A percentile compares a stretch with the other conserved stretches of the same genome.
Evolutionary conservation across 306 rosid species (phyloP).

Genomic region (Hylodesmum podocarpum): DNA sequence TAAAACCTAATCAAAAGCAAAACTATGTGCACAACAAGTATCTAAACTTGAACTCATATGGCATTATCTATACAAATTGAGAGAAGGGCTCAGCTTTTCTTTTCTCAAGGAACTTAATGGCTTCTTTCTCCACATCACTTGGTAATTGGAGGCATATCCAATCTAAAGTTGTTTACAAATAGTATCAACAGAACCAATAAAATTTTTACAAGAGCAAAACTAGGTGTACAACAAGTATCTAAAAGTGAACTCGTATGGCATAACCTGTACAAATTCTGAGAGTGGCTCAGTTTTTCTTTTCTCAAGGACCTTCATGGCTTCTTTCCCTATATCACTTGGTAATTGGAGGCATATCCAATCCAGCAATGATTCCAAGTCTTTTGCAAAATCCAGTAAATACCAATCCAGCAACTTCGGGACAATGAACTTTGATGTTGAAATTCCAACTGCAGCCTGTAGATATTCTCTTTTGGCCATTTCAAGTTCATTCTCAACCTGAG

Average conservation of each 20-base stretch:
- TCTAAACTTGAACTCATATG: slow-evolving; percentile 88
- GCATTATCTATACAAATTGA: slow-evolving; percentile 70
- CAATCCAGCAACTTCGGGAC: slow-evolving; percentile 86
- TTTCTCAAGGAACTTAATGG: slow-evolving; percentile 64
- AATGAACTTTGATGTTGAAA: slow-evolving; percentile 56
- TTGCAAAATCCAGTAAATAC: slow-evolving; percentile 89
- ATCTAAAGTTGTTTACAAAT: slow-evolving; percentile 58
- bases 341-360: slow-evolving; percentile 94
- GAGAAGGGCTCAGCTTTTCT: slow-evolving; percentile 57
- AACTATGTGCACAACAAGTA: slow-evolving; percentile 64
- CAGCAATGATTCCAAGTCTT: slow-evolving; percentile 82
- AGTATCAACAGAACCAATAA: slow-evolving; percentile 27
- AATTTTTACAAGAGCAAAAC: slow-evolving; percentile 27
- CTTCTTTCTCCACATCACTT: slow-evolving; percentile 77
- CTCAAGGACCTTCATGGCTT: slow-evolving; percentile 71
- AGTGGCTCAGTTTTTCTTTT: slow-evolving; percentile 54
- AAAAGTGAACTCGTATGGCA: slow-evolving; percentile 83
- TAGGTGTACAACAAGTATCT: slow-evolving; percentile 75
- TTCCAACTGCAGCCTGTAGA: slow-evolving; percentile 80
- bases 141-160: slow-evolving; percentile 95
- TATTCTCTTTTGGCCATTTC: slow-evolving; percentile 87
- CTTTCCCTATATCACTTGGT: slow-evolving; percentile 81
- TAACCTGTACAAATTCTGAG: slow-evolving; percentile 68
- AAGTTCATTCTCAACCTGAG: slow-evolving; percentile 76
- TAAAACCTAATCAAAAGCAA: slow-evolving; percentile 23